These are phyloP conservation scores for Hyphopichia buzzinii DNA, from an alignment of 1,139 yeast genomes.

Conservation along the genomic window DNA sequence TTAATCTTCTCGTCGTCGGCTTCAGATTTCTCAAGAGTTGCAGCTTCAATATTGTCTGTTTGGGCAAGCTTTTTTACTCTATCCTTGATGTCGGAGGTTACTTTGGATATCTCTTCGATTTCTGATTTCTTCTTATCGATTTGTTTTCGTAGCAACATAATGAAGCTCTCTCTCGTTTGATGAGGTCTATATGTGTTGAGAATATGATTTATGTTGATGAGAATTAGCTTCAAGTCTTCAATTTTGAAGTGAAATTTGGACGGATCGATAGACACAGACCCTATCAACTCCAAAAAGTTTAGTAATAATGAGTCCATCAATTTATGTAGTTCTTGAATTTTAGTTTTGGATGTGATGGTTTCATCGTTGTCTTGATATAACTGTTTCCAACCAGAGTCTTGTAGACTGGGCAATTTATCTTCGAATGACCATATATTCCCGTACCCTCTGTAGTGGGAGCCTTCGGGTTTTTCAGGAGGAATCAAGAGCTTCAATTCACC, in stretches of 20 bases:
- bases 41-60: constrained; percentile 6
- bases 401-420: constrained; percentile 65
- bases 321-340: constrained; percentile 66
- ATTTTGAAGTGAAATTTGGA: constrained; percentile 61
- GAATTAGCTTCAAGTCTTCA: constrained; percentile 68
- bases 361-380: constrained; percentile 52
- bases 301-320: constrained; percentile 66
- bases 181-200: constrained; percentile 86
- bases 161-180: constrained; percentile 79
- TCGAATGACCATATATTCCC: constrained; percentile 81
- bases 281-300: constrained; percentile 71
- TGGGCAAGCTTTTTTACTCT: constrained; percentile 33
- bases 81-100: constrained; percentile 41
- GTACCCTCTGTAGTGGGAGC: constrained; percentile 68
- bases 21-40: background rate
- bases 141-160: constrained; percentile 65
- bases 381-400: constrained; percentile 67
- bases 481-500: constrained; percentile 51
- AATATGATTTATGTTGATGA: constrained; percentile 81
- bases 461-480: constrained; percentile 66
- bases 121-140: constrained; percentile 53
- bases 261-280: constrained; percentile 70
- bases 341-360: constrained; percentile 47
- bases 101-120: constrained; percentile 48
- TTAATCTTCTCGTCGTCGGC: background rate